A percentile compares a stretch with the other conserved stretches of the same genome.
These are phyloP conservation scores for Podospora bellae-mahoneyi DNA, from an alignment of 495 filamentous ascomycete species.

Conservation along the genomic window DNA sequence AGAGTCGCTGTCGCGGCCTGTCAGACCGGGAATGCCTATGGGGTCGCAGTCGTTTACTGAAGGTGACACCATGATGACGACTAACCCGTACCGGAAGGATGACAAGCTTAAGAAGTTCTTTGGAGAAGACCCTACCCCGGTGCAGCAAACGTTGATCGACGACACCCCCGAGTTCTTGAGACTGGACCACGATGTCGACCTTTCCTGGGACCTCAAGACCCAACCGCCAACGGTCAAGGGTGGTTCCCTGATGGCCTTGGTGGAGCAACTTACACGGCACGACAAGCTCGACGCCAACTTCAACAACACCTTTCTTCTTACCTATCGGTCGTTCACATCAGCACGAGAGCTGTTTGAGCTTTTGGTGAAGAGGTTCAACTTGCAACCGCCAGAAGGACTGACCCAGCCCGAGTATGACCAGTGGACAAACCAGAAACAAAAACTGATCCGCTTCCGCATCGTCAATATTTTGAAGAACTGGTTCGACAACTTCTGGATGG, in stretches of 20 bases:
- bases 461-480: slow-evolving; percentile 97
- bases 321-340: slow-evolving; percentile 90
- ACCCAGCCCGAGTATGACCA: slow-evolving; percentile 69
- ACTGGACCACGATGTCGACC: slow-evolving; percentile 85
- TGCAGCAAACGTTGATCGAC: slow-evolving; percentile 51
- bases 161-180: slow-evolving; percentile 79
- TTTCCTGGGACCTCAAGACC: slow-evolving; percentile 80
- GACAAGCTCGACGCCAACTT: slow-evolving; percentile 94
- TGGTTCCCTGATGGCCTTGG: slow-evolving; percentile 81
- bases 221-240: slow-evolving; percentile 73
- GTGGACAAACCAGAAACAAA: slow-evolving; percentile 94
- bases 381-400: slow-evolving; percentile 87
- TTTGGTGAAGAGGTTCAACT: slow-evolving; percentile 83
- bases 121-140: slow-evolving; percentile 71
- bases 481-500: slow-evolving; percentile 99
- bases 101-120: slow-evolving; percentile 82
- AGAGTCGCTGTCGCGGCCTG: slow-evolving; percentile 37
- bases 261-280: slow-evolving; percentile 94
- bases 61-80: slow-evolving; percentile 52
- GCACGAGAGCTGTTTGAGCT: slow-evolving; percentile 89
- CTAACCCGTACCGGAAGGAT: slow-evolving; percentile 57
- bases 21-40: slow-evolving; percentile 38
- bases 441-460: slow-evolving; percentile 88
- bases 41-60: slow-evolving; percentile 66
- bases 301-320: slow-evolving; percentile 96